These are phyloP conservation scores for Fraxinus greggii DNA, from an alignment of 305 asterid species.

Conservation along the genomic window DNA sequence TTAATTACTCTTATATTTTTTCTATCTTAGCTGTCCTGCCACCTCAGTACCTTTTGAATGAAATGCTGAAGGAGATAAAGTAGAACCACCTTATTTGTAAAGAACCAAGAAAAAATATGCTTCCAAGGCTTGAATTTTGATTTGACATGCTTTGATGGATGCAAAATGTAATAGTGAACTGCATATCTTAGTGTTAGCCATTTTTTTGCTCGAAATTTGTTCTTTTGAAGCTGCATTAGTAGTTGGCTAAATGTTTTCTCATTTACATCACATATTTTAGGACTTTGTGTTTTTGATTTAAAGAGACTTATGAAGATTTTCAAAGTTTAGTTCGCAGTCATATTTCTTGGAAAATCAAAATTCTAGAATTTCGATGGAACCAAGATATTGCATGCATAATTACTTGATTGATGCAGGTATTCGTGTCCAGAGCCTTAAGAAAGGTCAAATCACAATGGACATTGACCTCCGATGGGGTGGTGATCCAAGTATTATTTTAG, in stretches of 20 bases:
- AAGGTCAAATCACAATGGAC: constrained; percentile 98
- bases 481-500: constrained; percentile 90
- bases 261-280: not conserved
- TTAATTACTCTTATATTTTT: not conserved
- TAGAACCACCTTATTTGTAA: not conserved
- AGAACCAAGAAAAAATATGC: not conserved
- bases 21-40: not conserved
- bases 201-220: not conserved
- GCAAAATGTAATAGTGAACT: not conserved
- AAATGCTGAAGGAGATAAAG: not conserved
- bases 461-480: constrained; percentile 99
- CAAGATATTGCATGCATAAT: constrained; percentile 8
- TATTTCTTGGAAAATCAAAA: not conserved
- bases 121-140: not conserved
- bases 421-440: constrained; percentile 96
- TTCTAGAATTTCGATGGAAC: constrained; percentile 5
- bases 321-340: not conserved
- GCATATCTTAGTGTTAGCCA: not conserved
- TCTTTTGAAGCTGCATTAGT: not conserved
- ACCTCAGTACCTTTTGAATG: not conserved
- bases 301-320: not conserved
- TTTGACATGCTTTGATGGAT: not conserved
- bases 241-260: not conserved
- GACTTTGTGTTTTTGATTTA: constrained; percentile 4
- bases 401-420: constrained; percentile 58